Evolutionary conservation across 2,329 filamentous ascomycete species (phyloP).

Genomic region (Chaetomium globosum): DNA sequence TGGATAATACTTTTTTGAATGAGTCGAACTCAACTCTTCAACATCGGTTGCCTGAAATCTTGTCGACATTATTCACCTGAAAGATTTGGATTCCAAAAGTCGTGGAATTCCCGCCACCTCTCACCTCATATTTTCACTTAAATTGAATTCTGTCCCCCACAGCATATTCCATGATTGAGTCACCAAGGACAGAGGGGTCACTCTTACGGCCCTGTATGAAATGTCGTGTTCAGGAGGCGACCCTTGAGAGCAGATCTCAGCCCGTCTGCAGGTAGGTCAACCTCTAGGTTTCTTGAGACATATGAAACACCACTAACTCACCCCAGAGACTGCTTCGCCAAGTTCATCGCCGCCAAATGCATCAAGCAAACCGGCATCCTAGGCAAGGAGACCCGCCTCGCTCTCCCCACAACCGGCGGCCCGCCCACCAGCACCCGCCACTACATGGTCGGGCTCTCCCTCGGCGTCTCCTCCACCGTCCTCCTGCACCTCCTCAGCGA

Average conservation of each 20-base stretch:
- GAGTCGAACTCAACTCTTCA: conserved; percentile 7
- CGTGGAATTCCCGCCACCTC: background rate
- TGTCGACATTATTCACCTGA: background rate
- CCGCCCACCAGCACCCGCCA: conserved; percentile 43
- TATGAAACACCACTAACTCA: conserved; percentile 4
- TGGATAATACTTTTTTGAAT: background rate
- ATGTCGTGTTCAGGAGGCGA: conserved; percentile 55
- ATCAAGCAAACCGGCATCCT: conserved; percentile 68
- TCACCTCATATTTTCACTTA: background rate
- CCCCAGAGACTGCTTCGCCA: conserved; percentile 70
- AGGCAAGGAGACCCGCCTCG: conserved; percentile 51
- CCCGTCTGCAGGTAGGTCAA: conserved; percentile 59
- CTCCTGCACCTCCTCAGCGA: conserved; percentile 75
- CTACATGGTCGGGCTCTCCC: conserved; percentile 78
- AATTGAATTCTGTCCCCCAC: background rate
- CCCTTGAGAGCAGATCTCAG: conserved; percentile 59
- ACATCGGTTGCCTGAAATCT: background rate
- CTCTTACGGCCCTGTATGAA: conserved; percentile 52
- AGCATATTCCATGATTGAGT: conserved; percentile 25
- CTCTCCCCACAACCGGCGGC: conserved; percentile 18
- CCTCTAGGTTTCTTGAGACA: background rate
- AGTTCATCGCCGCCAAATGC: conserved; percentile 76
- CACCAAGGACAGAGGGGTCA: conserved; percentile 24
- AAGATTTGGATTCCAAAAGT: background rate
- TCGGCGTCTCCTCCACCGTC: conserved; percentile 77